These are phyloP conservation scores for Moringa oleifera DNA, from an alignment of 345 rosid genomes.

Conservation along the genomic window DNA sequence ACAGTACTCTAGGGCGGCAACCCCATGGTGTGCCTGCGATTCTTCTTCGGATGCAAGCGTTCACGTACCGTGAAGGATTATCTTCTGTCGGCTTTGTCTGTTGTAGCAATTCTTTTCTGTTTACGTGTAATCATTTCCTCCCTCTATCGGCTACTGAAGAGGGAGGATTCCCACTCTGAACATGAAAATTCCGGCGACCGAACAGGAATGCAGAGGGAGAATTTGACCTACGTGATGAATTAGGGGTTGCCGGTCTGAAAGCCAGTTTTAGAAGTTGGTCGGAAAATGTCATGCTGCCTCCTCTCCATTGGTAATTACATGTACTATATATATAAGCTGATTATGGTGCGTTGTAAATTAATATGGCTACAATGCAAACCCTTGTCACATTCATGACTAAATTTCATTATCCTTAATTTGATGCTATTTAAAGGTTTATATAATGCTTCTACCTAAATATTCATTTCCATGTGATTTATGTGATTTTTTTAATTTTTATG, in stretches of 20 bases:
- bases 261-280: not conserved
- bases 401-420: too few species aligned
- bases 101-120: constrained; percentile 28
- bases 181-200: not conserved
- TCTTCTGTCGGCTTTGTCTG: constrained; percentile 25
- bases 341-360: too few species aligned
- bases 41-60: constrained; percentile 30
- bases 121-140: constrained; percentile 25
- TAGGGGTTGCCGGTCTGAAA: constrained; percentile 1
- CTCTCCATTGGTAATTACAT: too few species aligned
- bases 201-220: constrained; percentile 9
- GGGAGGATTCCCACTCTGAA: constrained; percentile 4
- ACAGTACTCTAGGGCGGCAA: too few species aligned
- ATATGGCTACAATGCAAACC: too few species aligned
- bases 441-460: too few species aligned
- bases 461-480: too few species aligned
- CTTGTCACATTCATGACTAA: too few species aligned
- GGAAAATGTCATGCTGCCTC: too few species aligned
- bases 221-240: constrained; percentile 1
- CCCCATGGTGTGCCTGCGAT: constrained; percentile 36
- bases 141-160: constrained; percentile 23
- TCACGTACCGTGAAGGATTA: constrained; percentile 22
- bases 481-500: too few species aligned
- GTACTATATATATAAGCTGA: too few species aligned
- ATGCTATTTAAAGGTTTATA: too few species aligned